Evolutionary conservation across 1,284 basidiomycete species (phyloP).

Genomic region (Apiotrichum veenhuisii): DNA sequence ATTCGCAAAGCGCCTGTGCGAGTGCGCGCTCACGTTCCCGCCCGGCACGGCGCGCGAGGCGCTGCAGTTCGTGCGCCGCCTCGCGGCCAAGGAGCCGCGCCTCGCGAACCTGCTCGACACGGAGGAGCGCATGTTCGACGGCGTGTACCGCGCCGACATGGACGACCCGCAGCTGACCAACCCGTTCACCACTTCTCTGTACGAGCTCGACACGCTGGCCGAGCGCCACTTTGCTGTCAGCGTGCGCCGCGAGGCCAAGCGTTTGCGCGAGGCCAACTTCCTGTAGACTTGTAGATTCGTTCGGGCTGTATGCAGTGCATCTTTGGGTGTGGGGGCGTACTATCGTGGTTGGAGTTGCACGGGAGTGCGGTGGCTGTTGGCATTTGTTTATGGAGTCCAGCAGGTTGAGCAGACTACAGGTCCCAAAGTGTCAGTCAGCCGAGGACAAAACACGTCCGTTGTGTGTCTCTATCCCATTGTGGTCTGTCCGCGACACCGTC

Average conservation of each 20-base stretch:
- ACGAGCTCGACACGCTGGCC: slow-evolving; percentile 46
- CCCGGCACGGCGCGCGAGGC: slow-evolving; percentile 62
- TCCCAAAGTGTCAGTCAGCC: too few relatives aligned
- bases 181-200: slow-evolving; percentile 49
- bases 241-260: slow-evolving; percentile 42
- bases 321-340: too few relatives aligned
- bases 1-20: slow-evolving; percentile 84
- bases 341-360: too few relatives aligned
- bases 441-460: too few relatives aligned
- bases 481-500: too few relatives aligned
- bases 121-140: slow-evolving; percentile 76
- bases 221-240: slow-evolving; percentile 46
- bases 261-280: slow-evolving; percentile 42
- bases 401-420: too few relatives aligned
- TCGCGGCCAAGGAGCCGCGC: slow-evolving; percentile 72
- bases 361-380: too few relatives aligned
- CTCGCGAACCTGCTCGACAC: slow-evolving; percentile 79
- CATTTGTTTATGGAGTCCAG: too few relatives aligned
- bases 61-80: slow-evolving; percentile 65
- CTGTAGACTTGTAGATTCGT: not conserved
- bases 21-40: slow-evolving; percentile 74
- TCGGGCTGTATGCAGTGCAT: not conserved
- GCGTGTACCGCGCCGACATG: slow-evolving; percentile 72
- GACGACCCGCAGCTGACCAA: slow-evolving; percentile 75
- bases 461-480: too few relatives aligned